These are phyloP conservation scores for Aphanomyces cochlioides DNA, from an alignment of 352 stramenopile species.

Conservation along the genomic window DNA sequence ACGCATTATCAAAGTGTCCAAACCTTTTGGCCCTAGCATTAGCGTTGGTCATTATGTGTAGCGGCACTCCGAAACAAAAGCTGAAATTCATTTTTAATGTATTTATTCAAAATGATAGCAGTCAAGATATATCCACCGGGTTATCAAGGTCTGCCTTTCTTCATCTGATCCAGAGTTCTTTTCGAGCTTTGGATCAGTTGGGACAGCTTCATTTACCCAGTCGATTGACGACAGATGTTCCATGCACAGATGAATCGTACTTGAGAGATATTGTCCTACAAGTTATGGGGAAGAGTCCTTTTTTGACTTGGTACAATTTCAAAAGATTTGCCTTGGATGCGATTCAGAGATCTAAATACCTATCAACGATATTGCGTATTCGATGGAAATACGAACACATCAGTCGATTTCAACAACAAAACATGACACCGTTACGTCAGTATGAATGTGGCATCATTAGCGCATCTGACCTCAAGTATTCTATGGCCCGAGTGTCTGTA, in stretches of 20 bases:
- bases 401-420: constrained; percentile 77
- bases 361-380: constrained; percentile 55
- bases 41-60: constrained; percentile 49
- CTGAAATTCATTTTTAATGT: constrained; percentile 62
- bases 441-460: constrained; percentile 86
- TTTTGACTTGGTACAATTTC: constrained; percentile 77
- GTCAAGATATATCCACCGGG: constrained; percentile 15
- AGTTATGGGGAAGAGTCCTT: constrained; percentile 37
- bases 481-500: constrained; percentile 50
- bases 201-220: not conserved
- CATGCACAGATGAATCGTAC: not conserved
- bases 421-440: constrained; percentile 81
- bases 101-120: constrained; percentile 47
- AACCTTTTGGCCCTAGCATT: constrained; percentile 46
- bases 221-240: not conserved
- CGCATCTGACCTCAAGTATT: constrained; percentile 86
- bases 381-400: constrained; percentile 77
- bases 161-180: constrained; percentile 26
- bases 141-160: constrained; percentile 14
- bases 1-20: constrained; percentile 17
- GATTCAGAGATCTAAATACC: constrained; percentile 61
- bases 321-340: constrained; percentile 49
- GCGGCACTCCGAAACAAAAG: constrained; percentile 51
- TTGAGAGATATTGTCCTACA: constrained; percentile 9
- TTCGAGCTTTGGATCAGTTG: constrained; percentile 19